A percentile compares a stretch with the other conserved stretches of the same genome.
Evolutionary conservation across 2,329 filamentous ascomycete genomes (phyloP).

Genomic region (Clonostachys rosea): DNA sequence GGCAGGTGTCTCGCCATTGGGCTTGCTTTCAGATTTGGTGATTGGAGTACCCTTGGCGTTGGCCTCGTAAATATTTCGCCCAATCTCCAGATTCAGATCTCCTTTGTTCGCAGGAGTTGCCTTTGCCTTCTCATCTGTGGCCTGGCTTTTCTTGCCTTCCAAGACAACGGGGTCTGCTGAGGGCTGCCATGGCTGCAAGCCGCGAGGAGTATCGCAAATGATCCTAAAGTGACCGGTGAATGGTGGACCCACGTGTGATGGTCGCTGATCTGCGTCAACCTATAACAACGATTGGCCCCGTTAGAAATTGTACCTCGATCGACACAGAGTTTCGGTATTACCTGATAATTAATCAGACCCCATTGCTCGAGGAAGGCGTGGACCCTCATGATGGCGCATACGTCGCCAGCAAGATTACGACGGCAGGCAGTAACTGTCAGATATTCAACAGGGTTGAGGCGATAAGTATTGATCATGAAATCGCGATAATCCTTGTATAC

Average conservation of each 20-base stretch:
- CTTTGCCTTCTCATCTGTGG: slow-evolving; percentile 71
- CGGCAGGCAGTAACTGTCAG: slow-evolving; percentile 94
- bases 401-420: slow-evolving; percentile 91
- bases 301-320: not conserved
- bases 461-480: slow-evolving; percentile 99
- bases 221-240: slow-evolving; percentile 98
- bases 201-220: slow-evolving; percentile 90
- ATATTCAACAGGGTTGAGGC: slow-evolving; percentile 92
- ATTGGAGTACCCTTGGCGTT: slow-evolving; percentile 75
- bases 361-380: slow-evolving; percentile 98
- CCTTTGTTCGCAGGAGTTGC: slow-evolving; percentile 65
- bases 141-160: slow-evolving; percentile 54
- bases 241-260: slow-evolving; percentile 91
- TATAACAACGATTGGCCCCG: slow-evolving; percentile 26
- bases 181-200: slow-evolving; percentile 92
- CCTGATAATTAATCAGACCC: slow-evolving; percentile 99
- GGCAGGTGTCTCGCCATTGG: slow-evolving; percentile 67
- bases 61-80: slow-evolving; percentile 92
- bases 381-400: slow-evolving; percentile 98
- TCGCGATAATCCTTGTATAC: slow-evolving; percentile 99
- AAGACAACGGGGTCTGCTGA: slow-evolving; percentile 67
- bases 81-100: slow-evolving; percentile 87
- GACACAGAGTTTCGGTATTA: slow-evolving; percentile 27
- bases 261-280: slow-evolving; percentile 94
- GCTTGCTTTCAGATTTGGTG: slow-evolving; percentile 64